Conservation (phyloP, 208 protist genomes). For the Phytomonas francai region DNA sequence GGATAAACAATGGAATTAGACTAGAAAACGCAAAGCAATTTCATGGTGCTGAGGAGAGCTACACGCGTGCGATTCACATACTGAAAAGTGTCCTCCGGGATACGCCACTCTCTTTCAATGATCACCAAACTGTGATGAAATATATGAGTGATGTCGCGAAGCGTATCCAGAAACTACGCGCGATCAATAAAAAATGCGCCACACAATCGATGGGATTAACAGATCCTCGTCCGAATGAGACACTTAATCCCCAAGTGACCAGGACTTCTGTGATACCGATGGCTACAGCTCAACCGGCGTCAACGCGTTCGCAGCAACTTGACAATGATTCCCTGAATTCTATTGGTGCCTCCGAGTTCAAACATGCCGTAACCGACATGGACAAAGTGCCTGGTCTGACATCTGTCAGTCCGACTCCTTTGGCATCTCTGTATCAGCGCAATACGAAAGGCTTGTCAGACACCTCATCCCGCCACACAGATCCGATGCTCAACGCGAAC, state of each 20-base stretch:
- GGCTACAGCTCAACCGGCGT: background rate
- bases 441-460: too few relatives aligned
- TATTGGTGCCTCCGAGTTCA: background rate
- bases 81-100: conserved; percentile 32
- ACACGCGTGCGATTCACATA: conserved; percentile 40
- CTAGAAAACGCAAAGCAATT: conserved; percentile 1
- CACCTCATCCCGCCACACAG: too few relatives aligned
- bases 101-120: conserved; percentile 20
- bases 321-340: conserved; percentile 3
- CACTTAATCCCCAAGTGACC: background rate
- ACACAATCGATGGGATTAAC: background rate
- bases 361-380: background rate
- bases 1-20: background rate
- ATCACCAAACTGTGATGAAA: conserved; percentile 32
- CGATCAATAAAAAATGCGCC: conserved; percentile 1
- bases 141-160: conserved; percentile 60
- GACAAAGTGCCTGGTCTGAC: too few relatives aligned
- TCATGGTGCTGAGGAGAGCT: conserved; percentile 63
- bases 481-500: too few relatives aligned
- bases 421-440: too few relatives aligned
- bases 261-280: background rate
- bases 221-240: too few relatives aligned
- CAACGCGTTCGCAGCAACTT: conserved; percentile 6
- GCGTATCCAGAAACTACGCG: conserved; percentile 40
- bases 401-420: too few relatives aligned